Percentiles rank a stretch among this genome's conserved stretches.
Conservation (phyloP, 2,329 filamentous ascomycete species). For the Diaporthe sp. region DNA sequence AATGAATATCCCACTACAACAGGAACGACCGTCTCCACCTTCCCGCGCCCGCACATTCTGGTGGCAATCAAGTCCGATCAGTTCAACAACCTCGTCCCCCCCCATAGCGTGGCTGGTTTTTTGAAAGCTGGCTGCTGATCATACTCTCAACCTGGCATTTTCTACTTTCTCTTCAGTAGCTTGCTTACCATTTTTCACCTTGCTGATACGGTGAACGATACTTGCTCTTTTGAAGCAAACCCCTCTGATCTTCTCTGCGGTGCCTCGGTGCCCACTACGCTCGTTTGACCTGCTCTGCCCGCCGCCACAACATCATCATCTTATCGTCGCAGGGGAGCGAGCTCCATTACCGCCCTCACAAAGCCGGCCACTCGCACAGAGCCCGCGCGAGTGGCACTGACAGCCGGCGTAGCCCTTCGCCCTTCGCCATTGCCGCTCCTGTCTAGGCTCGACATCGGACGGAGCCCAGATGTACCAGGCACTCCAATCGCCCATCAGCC, state of each 20-base stretch:
- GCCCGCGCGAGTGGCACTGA: slow-evolving; percentile 12
- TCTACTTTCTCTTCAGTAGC: neutral
- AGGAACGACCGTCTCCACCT: slow-evolving; percentile 17
- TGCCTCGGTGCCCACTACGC: slow-evolving; percentile 10
- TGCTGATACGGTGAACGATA: neutral
- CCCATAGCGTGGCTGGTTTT: neutral
- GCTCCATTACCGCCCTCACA: neutral
- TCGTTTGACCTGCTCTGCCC: slow-evolving; percentile 1
- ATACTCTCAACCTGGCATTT: neutral
- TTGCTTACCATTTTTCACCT: neutral
- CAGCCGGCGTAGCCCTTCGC: neutral
- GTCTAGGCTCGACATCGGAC: neutral
- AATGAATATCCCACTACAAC: slow-evolving; percentile 26
- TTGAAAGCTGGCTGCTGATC: neutral
- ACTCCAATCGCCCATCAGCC: slow-evolving; percentile 30
- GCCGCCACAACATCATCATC: neutral
- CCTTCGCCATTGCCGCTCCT: neutral
- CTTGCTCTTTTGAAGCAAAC: neutral
- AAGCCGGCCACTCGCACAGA: slow-evolving; percentile 18
- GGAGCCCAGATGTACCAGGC: slow-evolving; percentile 18
- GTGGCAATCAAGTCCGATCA: neutral
- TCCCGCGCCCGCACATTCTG: neutral
- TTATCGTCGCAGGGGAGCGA: neutral
- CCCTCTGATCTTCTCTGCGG: neutral
- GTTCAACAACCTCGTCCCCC: neutral